Percentiles rank a stretch among this genome's conserved stretches.
These are phyloP conservation scores for Penicillium coffeae DNA, from an alignment of 495 filamentous ascomycete species.

Conservation along the genomic window DNA sequence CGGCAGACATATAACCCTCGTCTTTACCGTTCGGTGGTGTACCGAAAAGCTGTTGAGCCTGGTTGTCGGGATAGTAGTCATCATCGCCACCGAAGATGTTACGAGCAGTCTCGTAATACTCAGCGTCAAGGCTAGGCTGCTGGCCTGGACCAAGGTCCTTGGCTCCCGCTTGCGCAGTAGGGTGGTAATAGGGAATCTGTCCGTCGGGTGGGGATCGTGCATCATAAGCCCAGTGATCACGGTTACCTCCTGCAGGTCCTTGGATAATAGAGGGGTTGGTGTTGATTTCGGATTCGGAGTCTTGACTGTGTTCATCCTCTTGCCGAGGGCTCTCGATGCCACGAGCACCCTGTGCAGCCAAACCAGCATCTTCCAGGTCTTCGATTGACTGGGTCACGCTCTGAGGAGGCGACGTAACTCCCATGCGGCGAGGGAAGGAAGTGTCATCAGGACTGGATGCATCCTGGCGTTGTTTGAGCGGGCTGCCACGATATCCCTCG, in stretches of 20 bases:
- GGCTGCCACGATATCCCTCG: slow-evolving; percentile 33
- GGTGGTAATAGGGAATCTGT: slow-evolving; percentile 40
- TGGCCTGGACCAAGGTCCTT: slow-evolving; percentile 27
- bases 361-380: slow-evolving; percentile 46
- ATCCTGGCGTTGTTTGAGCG: slow-evolving; percentile 44
- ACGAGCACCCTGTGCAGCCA: slow-evolving; percentile 63
- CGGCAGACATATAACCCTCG: slow-evolving; percentile 89
- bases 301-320: slow-evolving; percentile 51
- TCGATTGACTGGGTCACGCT: slow-evolving; percentile 65
- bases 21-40: slow-evolving; percentile 57
- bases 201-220: slow-evolving; percentile 44
- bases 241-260: slow-evolving; percentile 58
- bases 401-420: slow-evolving; percentile 66
- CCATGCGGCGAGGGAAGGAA: slow-evolving; percentile 44
- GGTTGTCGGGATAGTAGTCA: slow-evolving; percentile 33
- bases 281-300: slow-evolving; percentile 60
- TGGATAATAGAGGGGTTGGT: slow-evolving; percentile 77
- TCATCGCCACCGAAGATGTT: slow-evolving; percentile 38
- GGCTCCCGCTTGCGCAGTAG: slow-evolving; percentile 38
- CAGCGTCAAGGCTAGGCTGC: slow-evolving; percentile 29
- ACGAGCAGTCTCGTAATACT: slow-evolving; percentile 38
- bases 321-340: slow-evolving; percentile 49
- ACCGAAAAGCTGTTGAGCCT: slow-evolving; percentile 32
- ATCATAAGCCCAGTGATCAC: slow-evolving; percentile 52
- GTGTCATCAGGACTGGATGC: slow-evolving; percentile 39